These are phyloP conservation scores for Botrytis hyacinthi DNA, from an alignment of 2,329 filamentous ascomycete species.

Conservation along the genomic window DNA sequence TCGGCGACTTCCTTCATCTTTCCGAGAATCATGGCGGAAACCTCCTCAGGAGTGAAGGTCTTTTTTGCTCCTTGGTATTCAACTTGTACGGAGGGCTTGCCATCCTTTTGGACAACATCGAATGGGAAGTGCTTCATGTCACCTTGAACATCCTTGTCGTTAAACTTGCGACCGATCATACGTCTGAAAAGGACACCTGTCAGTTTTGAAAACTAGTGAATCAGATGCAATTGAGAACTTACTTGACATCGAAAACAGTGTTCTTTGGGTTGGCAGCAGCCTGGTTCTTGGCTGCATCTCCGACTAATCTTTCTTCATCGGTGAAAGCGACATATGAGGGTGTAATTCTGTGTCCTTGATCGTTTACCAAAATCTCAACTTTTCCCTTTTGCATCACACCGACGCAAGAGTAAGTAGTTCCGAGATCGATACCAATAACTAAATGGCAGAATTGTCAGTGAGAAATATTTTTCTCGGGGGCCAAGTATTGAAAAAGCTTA, in stretches of 20 bases:
- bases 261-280: conserved; percentile 44
- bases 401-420: conserved; percentile 86
- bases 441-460: conserved; percentile 27
- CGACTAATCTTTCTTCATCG: conserved; percentile 93
- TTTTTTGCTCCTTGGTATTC: conserved; percentile 51
- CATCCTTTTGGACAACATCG: conserved; percentile 85
- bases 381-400: conserved; percentile 96
- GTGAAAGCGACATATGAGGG: conserved; percentile 95
- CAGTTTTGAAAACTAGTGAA: conserved; percentile 34
- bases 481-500: conserved; percentile 35
- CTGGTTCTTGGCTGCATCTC: conserved; percentile 97
- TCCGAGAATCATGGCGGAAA: conserved; percentile 76
- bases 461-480: background rate
- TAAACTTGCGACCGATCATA: conserved; percentile 80
- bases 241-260: conserved; percentile 53
- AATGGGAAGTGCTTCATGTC: conserved; percentile 99
- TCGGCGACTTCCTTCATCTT: conserved; percentile 86
- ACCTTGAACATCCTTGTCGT: conserved; percentile 81
- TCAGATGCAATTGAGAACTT: conserved; percentile 44
- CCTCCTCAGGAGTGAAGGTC: conserved; percentile 79
- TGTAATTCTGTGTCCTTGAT: conserved; percentile 95
- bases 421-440: conserved; percentile 94
- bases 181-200: conserved; percentile 53
- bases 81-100: conserved; percentile 83
- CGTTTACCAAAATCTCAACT: conserved; percentile 93